Conservation (phyloP, 768 basidiomycete genomes). For the Fibroporia radiculosa region DNA sequence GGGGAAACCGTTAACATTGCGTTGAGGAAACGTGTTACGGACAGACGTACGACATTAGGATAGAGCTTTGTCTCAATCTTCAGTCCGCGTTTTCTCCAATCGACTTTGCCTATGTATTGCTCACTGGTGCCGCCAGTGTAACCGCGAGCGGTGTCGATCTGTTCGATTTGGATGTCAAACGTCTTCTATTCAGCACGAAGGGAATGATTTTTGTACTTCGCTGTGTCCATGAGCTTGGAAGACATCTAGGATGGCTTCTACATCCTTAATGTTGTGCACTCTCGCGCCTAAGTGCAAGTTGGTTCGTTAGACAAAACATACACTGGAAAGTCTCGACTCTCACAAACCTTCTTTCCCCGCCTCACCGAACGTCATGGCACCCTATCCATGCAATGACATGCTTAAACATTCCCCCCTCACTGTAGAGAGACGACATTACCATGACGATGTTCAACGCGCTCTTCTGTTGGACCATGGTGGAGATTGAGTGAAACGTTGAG, state of each 20-base stretch:
- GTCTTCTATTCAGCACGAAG: not conserved
- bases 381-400: constrained; percentile 22
- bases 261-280: constrained; percentile 39
- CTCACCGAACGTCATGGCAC: constrained; percentile 50
- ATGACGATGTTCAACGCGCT: constrained; percentile 44
- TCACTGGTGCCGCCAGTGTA: constrained; percentile 26
- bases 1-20: not conserved
- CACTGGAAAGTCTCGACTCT: no score
- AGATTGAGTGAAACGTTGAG: no score
- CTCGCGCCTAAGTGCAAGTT: constrained; percentile 26
- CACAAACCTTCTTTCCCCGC: constrained; percentile 32
- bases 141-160: constrained; percentile 24
- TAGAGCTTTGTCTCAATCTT: constrained; percentile 51
- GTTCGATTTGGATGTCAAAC: no score
- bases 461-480: constrained; percentile 25
- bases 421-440: constrained; percentile 22
- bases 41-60: constrained; percentile 2
- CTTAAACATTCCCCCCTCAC: not conserved
- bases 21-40: not conserved
- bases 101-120: constrained; percentile 40
- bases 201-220: constrained; percentile 27
- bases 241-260: constrained; percentile 45
- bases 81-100: constrained; percentile 42
- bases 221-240: constrained; percentile 50
- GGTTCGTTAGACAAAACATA: constrained; percentile 7